phyloP scores from a whole-genome alignment of 495 filamentous ascomycete genomes.

The Aspergillus bridgeri region DNA sequence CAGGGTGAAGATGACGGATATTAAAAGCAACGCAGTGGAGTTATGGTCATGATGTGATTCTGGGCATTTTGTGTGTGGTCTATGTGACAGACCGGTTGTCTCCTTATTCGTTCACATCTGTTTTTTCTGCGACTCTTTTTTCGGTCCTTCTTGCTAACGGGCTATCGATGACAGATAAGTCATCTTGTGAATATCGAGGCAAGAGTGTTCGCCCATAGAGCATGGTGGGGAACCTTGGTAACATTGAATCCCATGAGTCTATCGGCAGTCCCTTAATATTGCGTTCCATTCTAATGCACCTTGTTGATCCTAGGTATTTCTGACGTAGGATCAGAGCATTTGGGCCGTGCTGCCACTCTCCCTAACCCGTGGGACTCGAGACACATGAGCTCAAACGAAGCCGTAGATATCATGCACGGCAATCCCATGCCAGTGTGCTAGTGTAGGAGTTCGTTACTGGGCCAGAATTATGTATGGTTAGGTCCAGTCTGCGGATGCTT shows the following conservation, averaged over 20 bases:
- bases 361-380: neutral
- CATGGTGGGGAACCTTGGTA: slow-evolving; percentile 6
- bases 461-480: neutral
- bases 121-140: slow-evolving; percentile 6
- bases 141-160: slow-evolving; percentile 13
- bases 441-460: neutral
- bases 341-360: neutral
- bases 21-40: neutral
- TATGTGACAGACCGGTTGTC: neutral
- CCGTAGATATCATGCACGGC: neutral
- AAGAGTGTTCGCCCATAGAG: slow-evolving; percentile 9
- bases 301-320: slow-evolving; percentile 9
- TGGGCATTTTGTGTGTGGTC: neutral
- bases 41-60: slow-evolving; percentile 2
- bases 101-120: slow-evolving; percentile 9
- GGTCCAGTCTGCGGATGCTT: no score
- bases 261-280: neutral
- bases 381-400: neutral
- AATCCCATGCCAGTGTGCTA: neutral
- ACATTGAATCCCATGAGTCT: slow-evolving; percentile 7
- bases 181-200: slow-evolving; percentile 10
- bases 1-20: slow-evolving; percentile 67
- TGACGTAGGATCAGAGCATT: neutral
- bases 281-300: slow-evolving; percentile 9
- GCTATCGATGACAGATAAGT: slow-evolving; percentile 15